These are phyloP conservation scores for Erodium moschatum DNA, from an alignment of 441 rosid species.

Conservation along the genomic window DNA sequence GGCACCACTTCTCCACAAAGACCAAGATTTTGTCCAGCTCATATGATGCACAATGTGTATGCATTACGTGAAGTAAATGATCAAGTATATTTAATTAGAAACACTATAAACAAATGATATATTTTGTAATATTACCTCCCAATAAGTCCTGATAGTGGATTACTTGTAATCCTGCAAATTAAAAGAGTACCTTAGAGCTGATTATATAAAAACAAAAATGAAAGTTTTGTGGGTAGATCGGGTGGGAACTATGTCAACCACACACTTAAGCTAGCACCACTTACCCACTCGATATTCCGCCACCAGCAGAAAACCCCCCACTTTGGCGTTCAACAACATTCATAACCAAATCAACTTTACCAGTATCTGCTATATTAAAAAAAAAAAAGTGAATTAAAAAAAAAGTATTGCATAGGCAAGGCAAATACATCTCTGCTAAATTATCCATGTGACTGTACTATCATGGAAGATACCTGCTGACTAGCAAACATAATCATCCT, in stretches of 20 bases:
- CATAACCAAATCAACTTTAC: constrained; percentile 7
- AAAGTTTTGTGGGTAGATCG: not conserved
- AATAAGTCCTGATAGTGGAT: constrained; percentile 74
- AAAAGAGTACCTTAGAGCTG: constrained; percentile 15
- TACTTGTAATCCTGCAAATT: constrained; percentile 68
- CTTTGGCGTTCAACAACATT: constrained; percentile 24
- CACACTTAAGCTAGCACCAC: constrained; percentile 25
- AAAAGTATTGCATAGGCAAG: not conserved
- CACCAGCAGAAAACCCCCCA: constrained; percentile 25
- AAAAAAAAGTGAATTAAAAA: not conserved
- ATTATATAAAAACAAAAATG: constrained; percentile 7
- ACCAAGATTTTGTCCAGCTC: too few species aligned
- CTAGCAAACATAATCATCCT: not conserved
- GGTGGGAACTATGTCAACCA: not conserved
- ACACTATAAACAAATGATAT: not conserved
- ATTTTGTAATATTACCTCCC: constrained; percentile 48
- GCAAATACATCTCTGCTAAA: not conserved
- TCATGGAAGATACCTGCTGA: not conserved
- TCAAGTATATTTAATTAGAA: too few species aligned
- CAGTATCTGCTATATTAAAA: not conserved
- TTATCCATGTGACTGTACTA: not conserved
- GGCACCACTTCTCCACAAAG: too few species aligned
- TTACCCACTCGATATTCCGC: constrained; percentile 44
- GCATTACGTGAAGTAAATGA: too few species aligned
- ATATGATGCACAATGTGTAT: too few species aligned